Percentiles rank a stretch among this genome's conserved stretches.
These are phyloP conservation scores for Quambalaria eucalypti DNA, from an alignment of 1,284 basidiomycete genomes.

Conservation along the genomic window DNA sequence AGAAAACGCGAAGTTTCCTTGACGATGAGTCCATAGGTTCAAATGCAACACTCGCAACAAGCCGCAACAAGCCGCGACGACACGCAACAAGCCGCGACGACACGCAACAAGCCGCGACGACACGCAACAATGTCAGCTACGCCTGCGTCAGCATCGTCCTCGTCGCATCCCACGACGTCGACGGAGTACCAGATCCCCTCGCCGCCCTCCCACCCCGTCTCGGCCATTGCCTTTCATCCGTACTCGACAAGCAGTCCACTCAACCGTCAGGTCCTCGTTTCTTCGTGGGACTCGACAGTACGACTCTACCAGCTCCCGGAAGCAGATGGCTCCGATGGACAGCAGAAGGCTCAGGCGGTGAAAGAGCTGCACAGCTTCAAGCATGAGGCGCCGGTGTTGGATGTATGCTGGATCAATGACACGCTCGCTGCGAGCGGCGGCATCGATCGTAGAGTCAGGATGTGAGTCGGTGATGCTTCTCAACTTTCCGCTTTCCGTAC, in stretches of 20 bases:
- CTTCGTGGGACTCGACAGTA: slow-evolving; percentile 39
- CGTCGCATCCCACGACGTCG: neutral
- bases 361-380: slow-evolving; percentile 23
- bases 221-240: slow-evolving; percentile 17
- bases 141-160: neutral
- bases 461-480: slow-evolving; percentile 10
- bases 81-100: no score
- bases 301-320: slow-evolving; percentile 24
- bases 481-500: neutral
- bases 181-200: neutral
- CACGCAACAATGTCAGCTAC: neutral
- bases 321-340: neutral
- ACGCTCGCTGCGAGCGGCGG: slow-evolving; percentile 28
- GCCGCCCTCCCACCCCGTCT: slow-evolving; percentile 20
- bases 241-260: slow-evolving; percentile 5
- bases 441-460: slow-evolving; percentile 33
- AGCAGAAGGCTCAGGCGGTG: neutral
- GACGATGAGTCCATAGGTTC: no score
- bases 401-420: slow-evolving; percentile 36
- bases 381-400: slow-evolving; percentile 40
- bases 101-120: no score
- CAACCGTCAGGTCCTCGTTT: slow-evolving; percentile 20
- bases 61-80: no score
- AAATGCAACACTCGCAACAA: no score
- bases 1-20: no score